A percentile compares a stretch with the other conserved stretches of the same genome.
Evolutionary conservation across 1,139 yeast genomes (phyloP).

Genomic region (Blastobotrys ciferrii): DNA sequence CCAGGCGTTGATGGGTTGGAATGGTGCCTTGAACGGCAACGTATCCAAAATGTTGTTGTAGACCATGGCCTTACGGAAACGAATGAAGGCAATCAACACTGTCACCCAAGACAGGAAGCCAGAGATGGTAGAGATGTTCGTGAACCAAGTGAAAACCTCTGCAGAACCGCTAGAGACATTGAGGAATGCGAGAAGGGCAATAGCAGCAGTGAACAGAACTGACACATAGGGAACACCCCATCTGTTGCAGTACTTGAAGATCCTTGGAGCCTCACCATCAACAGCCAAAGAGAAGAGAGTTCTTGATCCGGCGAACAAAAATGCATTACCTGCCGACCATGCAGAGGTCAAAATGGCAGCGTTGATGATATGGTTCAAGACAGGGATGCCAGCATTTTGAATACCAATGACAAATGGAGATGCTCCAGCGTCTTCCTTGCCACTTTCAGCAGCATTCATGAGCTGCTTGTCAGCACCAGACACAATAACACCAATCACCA

Average conservation of each 20-base stretch:
- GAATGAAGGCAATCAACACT: constrained; percentile 47
- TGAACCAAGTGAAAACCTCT: constrained; percentile 53
- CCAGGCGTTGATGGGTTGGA: constrained; percentile 50
- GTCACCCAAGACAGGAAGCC: constrained; percentile 55
- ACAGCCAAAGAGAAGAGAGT: constrained; percentile 54
- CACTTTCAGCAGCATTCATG: constrained; percentile 41
- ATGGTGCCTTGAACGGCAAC: constrained; percentile 44
- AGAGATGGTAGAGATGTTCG: constrained; percentile 52
- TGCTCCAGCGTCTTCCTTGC: constrained; percentile 38
- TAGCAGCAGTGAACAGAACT: constrained; percentile 41
- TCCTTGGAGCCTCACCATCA: constrained; percentile 48
- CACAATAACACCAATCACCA: constrained; percentile 49
- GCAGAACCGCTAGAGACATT: constrained; percentile 39
- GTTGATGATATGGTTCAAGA: constrained; percentile 40
- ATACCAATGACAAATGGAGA: constrained; percentile 64
- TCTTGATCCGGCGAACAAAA: constrained; percentile 56
- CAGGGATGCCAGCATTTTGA: constrained; percentile 50
- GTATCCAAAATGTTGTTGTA: constrained; percentile 28
- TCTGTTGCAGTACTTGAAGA: constrained; percentile 49
- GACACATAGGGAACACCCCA: constrained; percentile 54
- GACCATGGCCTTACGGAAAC: constrained; percentile 51
- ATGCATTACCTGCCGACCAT: constrained; percentile 54
- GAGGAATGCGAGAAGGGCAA: constrained; percentile 49
- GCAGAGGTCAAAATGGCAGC: constrained; percentile 53
- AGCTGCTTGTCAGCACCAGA: constrained; percentile 44